A percentile compares a stretch with the other conserved stretches of the same genome.
These are phyloP conservation scores for Pseudomassariella vexata DNA, from an alignment of 2,329 filamentous ascomycete species.

Conservation along the genomic window DNA sequence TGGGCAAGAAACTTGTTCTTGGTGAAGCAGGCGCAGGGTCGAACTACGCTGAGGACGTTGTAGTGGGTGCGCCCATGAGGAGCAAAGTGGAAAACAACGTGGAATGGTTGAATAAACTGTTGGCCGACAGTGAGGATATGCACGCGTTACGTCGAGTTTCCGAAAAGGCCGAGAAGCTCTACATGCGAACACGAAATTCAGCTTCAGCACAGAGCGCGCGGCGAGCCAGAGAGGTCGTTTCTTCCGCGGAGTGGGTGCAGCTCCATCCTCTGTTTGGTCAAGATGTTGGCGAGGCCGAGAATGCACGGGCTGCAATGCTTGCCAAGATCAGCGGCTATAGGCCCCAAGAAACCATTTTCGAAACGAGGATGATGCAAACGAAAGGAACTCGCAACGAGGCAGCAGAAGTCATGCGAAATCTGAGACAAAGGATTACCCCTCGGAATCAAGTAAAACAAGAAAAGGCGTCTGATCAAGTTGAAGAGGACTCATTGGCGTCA, in stretches of 20 bases:
- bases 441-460: constrained; percentile 32
- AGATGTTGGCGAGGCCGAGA: constrained; percentile 58
- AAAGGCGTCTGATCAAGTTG: constrained; percentile 26
- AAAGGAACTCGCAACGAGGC: constrained; percentile 36
- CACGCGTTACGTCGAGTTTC: constrained; percentile 65
- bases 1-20: constrained; percentile 75
- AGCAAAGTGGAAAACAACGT: constrained; percentile 68
- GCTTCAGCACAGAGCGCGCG: constrained; percentile 89
- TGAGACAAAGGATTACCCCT: constrained; percentile 48
- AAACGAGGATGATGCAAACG: constrained; percentile 30
- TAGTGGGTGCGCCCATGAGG: constrained; percentile 70
- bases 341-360: constrained; percentile 93
- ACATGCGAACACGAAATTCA: constrained; percentile 81
- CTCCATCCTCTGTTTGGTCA: constrained; percentile 77
- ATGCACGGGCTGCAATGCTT: constrained; percentile 78
- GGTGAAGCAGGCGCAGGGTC: constrained; percentile 58
- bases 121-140: constrained; percentile 73
- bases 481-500: constrained; percentile 20
- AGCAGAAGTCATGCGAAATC: constrained; percentile 52
- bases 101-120: constrained; percentile 77
- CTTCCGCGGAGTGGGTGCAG: constrained; percentile 64
- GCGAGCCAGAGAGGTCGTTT: constrained; percentile 71
- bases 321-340: constrained; percentile 83
- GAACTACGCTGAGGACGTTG: constrained; percentile 77
- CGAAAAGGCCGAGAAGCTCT: constrained; percentile 85